phyloP scores from a whole-genome alignment of 1,139 yeast species.

The Kluyveromyces marxianus region DNA sequence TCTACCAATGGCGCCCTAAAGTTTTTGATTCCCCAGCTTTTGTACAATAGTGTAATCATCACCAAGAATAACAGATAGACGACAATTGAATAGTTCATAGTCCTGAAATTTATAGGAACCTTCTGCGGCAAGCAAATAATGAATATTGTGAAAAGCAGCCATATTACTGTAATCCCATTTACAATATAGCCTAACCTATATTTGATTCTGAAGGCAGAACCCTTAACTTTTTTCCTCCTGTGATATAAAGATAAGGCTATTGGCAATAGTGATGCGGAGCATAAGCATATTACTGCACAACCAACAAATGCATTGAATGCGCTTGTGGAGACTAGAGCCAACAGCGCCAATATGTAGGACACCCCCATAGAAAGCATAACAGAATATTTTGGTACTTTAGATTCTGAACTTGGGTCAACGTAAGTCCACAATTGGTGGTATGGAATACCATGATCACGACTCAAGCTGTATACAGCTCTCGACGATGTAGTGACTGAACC shows the following conservation, averaged over 20 bases:
- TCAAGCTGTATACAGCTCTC: conserved; percentile 77
- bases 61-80: conserved; percentile 47
- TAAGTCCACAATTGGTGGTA: conserved; percentile 56
- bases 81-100: conserved; percentile 70
- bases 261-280: conserved; percentile 74
- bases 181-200: conserved; percentile 56
- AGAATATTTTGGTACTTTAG: conserved; percentile 69
- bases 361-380: conserved; percentile 60
- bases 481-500: conserved; percentile 83
- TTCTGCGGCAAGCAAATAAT: conserved; percentile 70
- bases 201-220: conserved; percentile 63
- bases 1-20: conserved; percentile 57
- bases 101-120: conserved; percentile 50
- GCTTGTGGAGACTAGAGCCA: conserved; percentile 62
- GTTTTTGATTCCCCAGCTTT: conserved; percentile 50
- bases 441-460: conserved; percentile 85
- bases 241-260: conserved; percentile 55
- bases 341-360: conserved; percentile 51
- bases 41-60: conserved; percentile 45
- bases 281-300: conserved; percentile 71
- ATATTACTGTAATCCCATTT: conserved; percentile 50
- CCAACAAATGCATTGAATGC: conserved; percentile 85
- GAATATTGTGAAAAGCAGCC: conserved; percentile 54
- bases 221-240: conserved; percentile 54
- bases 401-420: conserved; percentile 48